These are phyloP conservation scores for Neurospora crassa DNA, from an alignment of 2,329 filamentous ascomycete genomes.

Conservation along the genomic window DNA sequence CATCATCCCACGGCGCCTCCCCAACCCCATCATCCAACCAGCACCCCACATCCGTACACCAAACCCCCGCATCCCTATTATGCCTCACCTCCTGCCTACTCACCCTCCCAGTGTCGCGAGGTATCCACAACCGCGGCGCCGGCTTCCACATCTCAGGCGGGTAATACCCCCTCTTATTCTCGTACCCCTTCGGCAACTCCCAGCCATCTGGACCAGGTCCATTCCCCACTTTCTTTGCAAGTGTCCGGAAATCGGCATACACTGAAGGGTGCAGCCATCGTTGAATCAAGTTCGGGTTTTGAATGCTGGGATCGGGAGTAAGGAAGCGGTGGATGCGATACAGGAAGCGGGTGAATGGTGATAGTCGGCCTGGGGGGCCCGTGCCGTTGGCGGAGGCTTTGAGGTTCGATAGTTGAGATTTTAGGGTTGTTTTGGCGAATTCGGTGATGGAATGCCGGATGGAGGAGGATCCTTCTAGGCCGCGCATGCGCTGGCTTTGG, in stretches of 20 bases:
- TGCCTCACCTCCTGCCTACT: slow-evolving; percentile 62
- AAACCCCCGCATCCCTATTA: slow-evolving; percentile 50
- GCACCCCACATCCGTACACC: slow-evolving; percentile 64
- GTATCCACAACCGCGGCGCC: slow-evolving; percentile 65
- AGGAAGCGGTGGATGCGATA: slow-evolving; percentile 21
- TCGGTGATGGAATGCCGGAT: slow-evolving; percentile 17
- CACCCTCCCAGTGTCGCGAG: slow-evolving; percentile 59
- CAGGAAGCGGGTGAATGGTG: slow-evolving; percentile 9
- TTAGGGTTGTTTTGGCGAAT: slow-evolving; percentile 15
- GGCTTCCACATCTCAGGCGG: slow-evolving; percentile 57
- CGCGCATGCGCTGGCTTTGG: slow-evolving; percentile 14
- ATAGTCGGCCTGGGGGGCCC: accelerated
- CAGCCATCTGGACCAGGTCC: slow-evolving; percentile 21
- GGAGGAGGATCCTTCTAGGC: slow-evolving; percentile 21
- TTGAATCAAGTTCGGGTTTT: slow-evolving; percentile 37
- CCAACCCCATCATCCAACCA: slow-evolving; percentile 49
- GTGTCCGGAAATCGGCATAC: slow-evolving; percentile 49
- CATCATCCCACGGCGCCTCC: neutral
- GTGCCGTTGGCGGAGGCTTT: slow-evolving; percentile 12
- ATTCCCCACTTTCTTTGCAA: slow-evolving; percentile 28
- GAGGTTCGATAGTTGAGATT: slow-evolving; percentile 8
- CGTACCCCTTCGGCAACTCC: slow-evolving; percentile 28
- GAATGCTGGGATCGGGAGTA: slow-evolving; percentile 20
- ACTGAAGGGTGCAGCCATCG: slow-evolving; percentile 49
- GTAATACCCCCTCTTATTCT: slow-evolving; percentile 52